Evolutionary conservation across 2,329 filamentous ascomycete species (phyloP).

Genomic region (Monilinia polystroma): DNA sequence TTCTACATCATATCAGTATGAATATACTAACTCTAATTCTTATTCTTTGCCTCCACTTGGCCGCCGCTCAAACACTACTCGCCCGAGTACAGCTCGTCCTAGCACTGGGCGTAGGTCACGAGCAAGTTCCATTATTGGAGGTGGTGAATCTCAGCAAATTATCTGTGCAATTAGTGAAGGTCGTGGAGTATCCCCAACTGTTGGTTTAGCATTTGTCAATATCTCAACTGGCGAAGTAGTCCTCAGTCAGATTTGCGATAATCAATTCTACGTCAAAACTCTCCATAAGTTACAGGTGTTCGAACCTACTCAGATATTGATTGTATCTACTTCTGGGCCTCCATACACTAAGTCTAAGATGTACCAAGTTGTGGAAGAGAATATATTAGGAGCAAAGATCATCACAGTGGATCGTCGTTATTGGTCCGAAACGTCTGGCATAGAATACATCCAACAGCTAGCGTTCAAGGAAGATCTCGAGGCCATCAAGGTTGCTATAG

Average conservation of each 20-base stretch:
- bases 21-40: slow-evolving; percentile 38
- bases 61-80: slow-evolving; percentile 34
- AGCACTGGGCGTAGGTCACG: slow-evolving; percentile 37
- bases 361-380: slow-evolving; percentile 70
- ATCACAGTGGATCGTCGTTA: slow-evolving; percentile 70
- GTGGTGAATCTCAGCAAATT: slow-evolving; percentile 62
- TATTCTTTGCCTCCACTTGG: slow-evolving; percentile 25
- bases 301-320: slow-evolving; percentile 75
- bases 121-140: slow-evolving; percentile 41
- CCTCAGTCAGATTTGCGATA: slow-evolving; percentile 89
- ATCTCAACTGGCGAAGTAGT: slow-evolving; percentile 79
- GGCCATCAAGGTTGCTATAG: slow-evolving; percentile 73
- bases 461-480: slow-evolving; percentile 79
- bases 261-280: slow-evolving; percentile 85
- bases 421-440: slow-evolving; percentile 77
- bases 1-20: slow-evolving; percentile 35
- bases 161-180: slow-evolving; percentile 89
- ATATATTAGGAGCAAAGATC: slow-evolving; percentile 61
- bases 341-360: slow-evolving; percentile 71
- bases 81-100: slow-evolving; percentile 36
- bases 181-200: slow-evolving; percentile 78
- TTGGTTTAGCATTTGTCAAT: slow-evolving; percentile 86
- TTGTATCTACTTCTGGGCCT: slow-evolving; percentile 66
- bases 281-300: slow-evolving; percentile 83
- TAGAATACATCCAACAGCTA: slow-evolving; percentile 76